A percentile compares a stretch with the other conserved stretches of the same genome.
Conservation (phyloP, 2,329 filamentous ascomycete genomes). For the Cladosporium velox region DNA sequence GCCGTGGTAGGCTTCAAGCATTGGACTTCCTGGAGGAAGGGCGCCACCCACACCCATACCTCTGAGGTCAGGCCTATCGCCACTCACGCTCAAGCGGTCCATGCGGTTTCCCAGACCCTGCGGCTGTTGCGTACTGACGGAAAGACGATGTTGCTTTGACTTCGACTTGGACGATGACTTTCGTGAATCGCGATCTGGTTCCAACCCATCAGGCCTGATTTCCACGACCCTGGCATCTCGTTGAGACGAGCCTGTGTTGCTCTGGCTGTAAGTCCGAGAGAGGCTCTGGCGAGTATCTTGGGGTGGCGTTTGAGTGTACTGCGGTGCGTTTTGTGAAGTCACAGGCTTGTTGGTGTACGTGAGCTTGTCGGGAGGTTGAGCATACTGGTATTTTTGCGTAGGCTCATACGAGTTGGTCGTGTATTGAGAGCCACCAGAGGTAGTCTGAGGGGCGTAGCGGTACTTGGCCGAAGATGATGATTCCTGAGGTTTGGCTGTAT, state of each 20-base stretch:
- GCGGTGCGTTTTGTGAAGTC: conserved; percentile 16
- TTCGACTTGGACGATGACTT: conserved; percentile 22
- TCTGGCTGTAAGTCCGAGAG: conserved; percentile 26
- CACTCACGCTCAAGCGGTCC: conserved; percentile 51
- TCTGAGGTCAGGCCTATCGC: conserved; percentile 45
- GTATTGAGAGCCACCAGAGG: conserved; percentile 26
- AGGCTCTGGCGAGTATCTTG: conserved; percentile 25
- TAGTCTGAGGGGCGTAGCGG: conserved; percentile 22
- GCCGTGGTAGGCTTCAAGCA: conserved; percentile 88
- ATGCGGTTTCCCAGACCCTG: conserved; percentile 44
- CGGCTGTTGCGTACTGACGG: conserved; percentile 24
- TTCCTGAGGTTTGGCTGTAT: conserved; percentile 22
- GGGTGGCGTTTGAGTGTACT: conserved; percentile 26
- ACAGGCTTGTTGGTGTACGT: conserved; percentile 46
- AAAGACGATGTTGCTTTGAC: conserved; percentile 26
- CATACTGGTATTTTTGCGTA: conserved; percentile 41
- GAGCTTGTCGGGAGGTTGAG: conserved; percentile 43
- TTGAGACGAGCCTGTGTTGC: conserved; percentile 28
- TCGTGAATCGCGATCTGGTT: conserved; percentile 25
- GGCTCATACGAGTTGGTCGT: conserved; percentile 21
- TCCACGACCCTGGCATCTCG: conserved; percentile 43
- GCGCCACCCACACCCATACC: conserved; percentile 39
- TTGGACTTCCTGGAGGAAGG: conserved; percentile 72
- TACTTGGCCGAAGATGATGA: conserved; percentile 26
- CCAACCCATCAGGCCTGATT: conserved; percentile 41